These are phyloP conservation scores for Rhizopus arrhizus DNA, from an alignment of 371 early-diverging fungal genomes.

Conservation along the genomic window DNA sequence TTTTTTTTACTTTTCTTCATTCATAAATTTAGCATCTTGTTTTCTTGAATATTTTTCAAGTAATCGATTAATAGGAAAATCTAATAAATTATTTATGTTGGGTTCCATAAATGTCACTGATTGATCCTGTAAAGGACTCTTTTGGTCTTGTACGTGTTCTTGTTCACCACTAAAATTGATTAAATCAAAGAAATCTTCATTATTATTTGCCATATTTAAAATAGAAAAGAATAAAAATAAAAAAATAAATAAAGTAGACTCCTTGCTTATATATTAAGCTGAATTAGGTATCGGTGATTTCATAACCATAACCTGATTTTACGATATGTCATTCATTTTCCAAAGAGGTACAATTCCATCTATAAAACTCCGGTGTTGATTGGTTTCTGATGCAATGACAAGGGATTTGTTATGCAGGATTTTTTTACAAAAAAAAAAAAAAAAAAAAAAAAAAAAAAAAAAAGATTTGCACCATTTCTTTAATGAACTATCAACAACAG, in stretches of 20 bases:
- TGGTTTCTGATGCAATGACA: neutral
- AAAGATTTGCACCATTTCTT: neutral
- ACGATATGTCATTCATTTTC: neutral
- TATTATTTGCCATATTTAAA: neutral
- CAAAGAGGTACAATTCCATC: neutral
- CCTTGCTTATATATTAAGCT: neutral
- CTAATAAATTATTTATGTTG: constrained; percentile 10
- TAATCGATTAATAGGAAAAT: neutral
- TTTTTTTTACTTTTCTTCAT: neutral
- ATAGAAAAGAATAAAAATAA: constrained; percentile 1
- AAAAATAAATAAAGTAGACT: neutral
- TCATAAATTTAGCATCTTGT: neutral
- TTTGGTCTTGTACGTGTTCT: neutral
- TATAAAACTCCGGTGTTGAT: neutral
- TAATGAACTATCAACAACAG: neutral
- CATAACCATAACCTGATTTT: neutral
- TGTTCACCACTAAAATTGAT: constrained; percentile 6
- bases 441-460: neutral
- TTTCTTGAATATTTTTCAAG: neutral
- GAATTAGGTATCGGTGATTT: neutral
- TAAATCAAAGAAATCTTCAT: constrained; percentile 6
- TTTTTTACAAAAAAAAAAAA: neutral
- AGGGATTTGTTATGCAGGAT: neutral
- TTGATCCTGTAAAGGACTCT: neutral
- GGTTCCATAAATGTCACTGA: constrained; percentile 19